Percentiles rank a stretch among this genome's conserved stretches.
Evolutionary conservation across 495 filamentous ascomycete species (phyloP).

Genomic region (Aspergillus bertholletiae): DNA sequence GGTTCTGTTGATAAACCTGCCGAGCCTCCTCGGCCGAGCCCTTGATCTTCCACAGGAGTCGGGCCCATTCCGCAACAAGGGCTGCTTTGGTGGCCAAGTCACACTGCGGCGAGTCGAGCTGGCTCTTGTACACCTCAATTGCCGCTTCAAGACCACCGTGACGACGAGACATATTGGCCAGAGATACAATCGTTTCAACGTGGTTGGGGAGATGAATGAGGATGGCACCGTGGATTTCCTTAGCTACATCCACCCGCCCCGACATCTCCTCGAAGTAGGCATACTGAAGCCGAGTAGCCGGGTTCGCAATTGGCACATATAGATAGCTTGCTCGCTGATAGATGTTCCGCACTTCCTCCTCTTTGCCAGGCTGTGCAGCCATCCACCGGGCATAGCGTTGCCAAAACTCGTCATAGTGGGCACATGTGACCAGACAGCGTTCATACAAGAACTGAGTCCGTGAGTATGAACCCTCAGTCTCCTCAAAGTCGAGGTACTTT

Average conservation of each 20-base stretch:
- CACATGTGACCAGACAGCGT: constrained; percentile 85
- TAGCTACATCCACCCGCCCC: constrained; percentile 70
- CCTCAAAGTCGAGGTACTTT: constrained; percentile 96
- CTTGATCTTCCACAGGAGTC: constrained; percentile 85
- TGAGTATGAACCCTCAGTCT: constrained; percentile 72
- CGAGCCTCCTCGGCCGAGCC: constrained; percentile 82
- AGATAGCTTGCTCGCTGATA: constrained; percentile 83
- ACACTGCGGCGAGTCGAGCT: constrained; percentile 67
- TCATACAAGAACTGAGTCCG: constrained; percentile 87
- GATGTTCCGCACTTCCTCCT: constrained; percentile 89
- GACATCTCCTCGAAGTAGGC: constrained; percentile 91
- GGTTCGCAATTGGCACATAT: constrained; percentile 79
- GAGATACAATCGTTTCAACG: constrained; percentile 81
- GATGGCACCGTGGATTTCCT: constrained; percentile 79
- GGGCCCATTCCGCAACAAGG: constrained; percentile 86
- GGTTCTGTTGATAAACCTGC: constrained; percentile 76
- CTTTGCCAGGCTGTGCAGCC: constrained; percentile 72
- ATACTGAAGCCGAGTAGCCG: constrained; percentile 81
- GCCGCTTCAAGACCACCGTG: constrained; percentile 83
- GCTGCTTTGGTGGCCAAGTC: constrained; percentile 82
- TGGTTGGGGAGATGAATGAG: constrained; percentile 67
- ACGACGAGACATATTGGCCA: constrained; percentile 85
- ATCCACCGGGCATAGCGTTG: constrained; percentile 97
- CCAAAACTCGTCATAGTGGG: constrained; percentile 98
- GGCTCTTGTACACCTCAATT: constrained; percentile 76